Conservation (phyloP, 1,284 basidiomycete genomes). For the Hypsizygus ulmarius region DNA sequence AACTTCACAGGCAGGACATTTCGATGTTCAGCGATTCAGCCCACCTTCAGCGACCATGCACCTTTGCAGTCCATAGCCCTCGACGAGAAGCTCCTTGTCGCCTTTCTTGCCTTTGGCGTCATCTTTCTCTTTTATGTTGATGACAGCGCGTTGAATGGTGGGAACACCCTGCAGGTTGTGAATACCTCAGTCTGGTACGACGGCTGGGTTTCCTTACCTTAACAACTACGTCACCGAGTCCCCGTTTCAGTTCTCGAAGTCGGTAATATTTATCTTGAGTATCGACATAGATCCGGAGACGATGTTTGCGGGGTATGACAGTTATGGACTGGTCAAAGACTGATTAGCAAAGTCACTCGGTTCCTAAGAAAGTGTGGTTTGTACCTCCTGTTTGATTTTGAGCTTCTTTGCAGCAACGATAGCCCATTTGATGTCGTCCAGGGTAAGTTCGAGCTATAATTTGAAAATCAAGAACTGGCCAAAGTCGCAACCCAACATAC, state of each 20-base stretch:
- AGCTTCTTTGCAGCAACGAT: constrained; percentile 88
- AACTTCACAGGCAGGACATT: constrained; percentile 1
- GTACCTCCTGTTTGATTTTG: constrained; percentile 86
- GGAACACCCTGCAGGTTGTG: constrained; percentile 63
- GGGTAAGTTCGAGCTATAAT: constrained; percentile 81
- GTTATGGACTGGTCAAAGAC: constrained; percentile 57
- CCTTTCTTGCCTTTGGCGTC: constrained; percentile 75
- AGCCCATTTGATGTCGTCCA: constrained; percentile 93
- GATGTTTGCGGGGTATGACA: constrained; percentile 71
- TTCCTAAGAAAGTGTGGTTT: constrained; percentile 6
- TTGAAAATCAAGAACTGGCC: constrained; percentile 1
- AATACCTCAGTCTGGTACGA: neutral
- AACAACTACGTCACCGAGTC: constrained; percentile 81
- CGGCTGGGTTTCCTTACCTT: constrained; percentile 54
- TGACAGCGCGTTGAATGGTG: constrained; percentile 85
- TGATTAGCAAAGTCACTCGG: neutral
- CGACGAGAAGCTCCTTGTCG: constrained; percentile 86
- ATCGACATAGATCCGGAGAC: constrained; percentile 86
- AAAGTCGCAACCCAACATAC: constrained; percentile 12
- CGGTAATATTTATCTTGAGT: constrained; percentile 87
- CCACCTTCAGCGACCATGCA: constrained; percentile 97
- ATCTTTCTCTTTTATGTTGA: constrained; percentile 87
- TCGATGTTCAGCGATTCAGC: constrained; percentile 16
- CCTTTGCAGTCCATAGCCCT: constrained; percentile 96
- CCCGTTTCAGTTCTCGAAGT: constrained; percentile 81